Percentiles rank a stretch among this genome's conserved stretches.
These are phyloP conservation scores for Boeremia exigua DNA, from an alignment of 2,329 filamentous ascomycete species.

Conservation along the genomic window DNA sequence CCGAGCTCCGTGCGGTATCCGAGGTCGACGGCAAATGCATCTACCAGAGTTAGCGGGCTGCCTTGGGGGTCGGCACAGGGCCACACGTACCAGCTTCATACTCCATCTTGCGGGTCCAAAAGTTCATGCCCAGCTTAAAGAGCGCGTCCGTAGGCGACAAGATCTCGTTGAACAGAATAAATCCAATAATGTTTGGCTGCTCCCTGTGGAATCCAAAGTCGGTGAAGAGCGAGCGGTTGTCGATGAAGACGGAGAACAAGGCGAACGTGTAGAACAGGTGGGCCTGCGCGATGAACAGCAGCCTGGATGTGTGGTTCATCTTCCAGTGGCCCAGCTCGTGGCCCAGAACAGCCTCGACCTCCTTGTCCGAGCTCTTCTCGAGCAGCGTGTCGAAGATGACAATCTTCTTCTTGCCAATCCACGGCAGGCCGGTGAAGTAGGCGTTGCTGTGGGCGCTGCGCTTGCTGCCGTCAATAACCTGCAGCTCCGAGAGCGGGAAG, in stretches of 20 bases:
- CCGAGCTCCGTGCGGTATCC: slow-evolving; percentile 86
- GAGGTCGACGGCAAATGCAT: slow-evolving; percentile 83
- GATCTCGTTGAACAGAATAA: slow-evolving; percentile 97
- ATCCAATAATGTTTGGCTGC: slow-evolving; percentile 93
- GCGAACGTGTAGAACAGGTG: slow-evolving; percentile 98
- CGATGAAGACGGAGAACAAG: slow-evolving; percentile 96
- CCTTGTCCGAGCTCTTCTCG: slow-evolving; percentile 89
- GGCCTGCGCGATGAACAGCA: slow-evolving; percentile 80
- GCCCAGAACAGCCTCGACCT: slow-evolving; percentile 92
- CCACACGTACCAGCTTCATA: slow-evolving; percentile 77
- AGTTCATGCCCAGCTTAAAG: slow-evolving; percentile 94
- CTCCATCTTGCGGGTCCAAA: slow-evolving; percentile 91
- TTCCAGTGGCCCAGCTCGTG: slow-evolving; percentile 99
- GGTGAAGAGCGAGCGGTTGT: slow-evolving; percentile 88
- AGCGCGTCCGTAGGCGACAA: slow-evolving; percentile 92
- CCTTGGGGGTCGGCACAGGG: slow-evolving; percentile 22
- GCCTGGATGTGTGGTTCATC: slow-evolving; percentile 89
- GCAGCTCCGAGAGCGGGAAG: slow-evolving; percentile 90
- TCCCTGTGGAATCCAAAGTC: slow-evolving; percentile 87
- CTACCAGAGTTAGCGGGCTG: slow-evolving; percentile 43
- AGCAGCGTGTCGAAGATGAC: slow-evolving; percentile 98
- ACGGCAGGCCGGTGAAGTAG: slow-evolving; percentile 96
- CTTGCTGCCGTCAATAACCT: slow-evolving; percentile 94
- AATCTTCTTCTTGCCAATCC: slow-evolving; percentile 92
- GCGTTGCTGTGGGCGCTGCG: slow-evolving; percentile 87